Percentiles rank a stretch among this genome's conserved stretches.
These are phyloP conservation scores for Chondrus crispus DNA, from an alignment of 23 red algal species.

Conservation along the genomic window DNA sequence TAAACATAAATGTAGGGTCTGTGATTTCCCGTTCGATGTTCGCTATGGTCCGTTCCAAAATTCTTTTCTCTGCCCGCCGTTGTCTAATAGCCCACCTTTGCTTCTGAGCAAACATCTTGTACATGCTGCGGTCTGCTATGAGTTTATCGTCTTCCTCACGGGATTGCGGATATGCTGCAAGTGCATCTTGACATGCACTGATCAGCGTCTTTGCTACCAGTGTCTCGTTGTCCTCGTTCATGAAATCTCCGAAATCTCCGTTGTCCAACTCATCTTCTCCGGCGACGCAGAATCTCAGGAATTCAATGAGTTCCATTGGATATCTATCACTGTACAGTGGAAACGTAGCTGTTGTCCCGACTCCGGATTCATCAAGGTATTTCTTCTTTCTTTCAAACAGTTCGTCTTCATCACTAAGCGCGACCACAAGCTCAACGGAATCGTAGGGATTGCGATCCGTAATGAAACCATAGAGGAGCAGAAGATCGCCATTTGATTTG, in stretches of 20 bases:
- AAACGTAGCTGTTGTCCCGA: conserved; percentile 51
- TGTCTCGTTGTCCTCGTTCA: conserved; percentile 78
- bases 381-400: conserved; percentile 56
- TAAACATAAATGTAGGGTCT: conserved; percentile 72
- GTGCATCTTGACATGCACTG: conserved; percentile 52
- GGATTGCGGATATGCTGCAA: conserved; percentile 61
- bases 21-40: conserved; percentile 67
- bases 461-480: conserved; percentile 92
- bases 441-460: conserved; percentile 96
- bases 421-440: conserved; percentile 79
- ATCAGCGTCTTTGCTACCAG: conserved; percentile 55
- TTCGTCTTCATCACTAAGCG: conserved; percentile 49
- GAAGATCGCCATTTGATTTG: conserved; percentile 86
- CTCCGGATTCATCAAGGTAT: conserved; percentile 61
- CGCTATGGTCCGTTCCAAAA: conserved; percentile 80
- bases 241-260: conserved; percentile 72
- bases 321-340: conserved; percentile 92
- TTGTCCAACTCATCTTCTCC: conserved; percentile 60
- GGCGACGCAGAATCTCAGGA: conserved; percentile 80
- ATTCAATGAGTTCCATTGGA: conserved; percentile 93
- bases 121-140: conserved; percentile 59
- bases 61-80: conserved; percentile 88
- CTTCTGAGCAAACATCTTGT: conserved; percentile 69
- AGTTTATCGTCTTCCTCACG: conserved; percentile 80
- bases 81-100: conserved; percentile 83